Base-by-base conservation (phyloP, 306 rosid genomes). In the Vicia faba region DNA sequence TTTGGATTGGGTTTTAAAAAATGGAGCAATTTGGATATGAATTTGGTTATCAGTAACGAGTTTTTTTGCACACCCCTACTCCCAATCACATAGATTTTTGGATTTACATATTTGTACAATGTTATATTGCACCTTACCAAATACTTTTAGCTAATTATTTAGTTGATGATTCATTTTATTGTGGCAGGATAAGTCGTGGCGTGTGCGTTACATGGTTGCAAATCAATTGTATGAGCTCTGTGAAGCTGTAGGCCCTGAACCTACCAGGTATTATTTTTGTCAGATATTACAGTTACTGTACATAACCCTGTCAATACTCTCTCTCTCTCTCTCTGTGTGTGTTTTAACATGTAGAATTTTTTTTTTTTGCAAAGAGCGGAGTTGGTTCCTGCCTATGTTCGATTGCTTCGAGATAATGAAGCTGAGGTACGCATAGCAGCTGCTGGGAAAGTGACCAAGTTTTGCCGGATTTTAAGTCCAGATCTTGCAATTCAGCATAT, bases 381-480 rank as follows among this genome's bases (percentile, higher is more conserved):
- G 62, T 80, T 93, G 88, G 97, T 93, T 61, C 98, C 97, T 23
- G 96, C 98, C 13, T 93, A 93, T 72, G 98, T 92, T 69, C 93
- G 98, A 59, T 69, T 93, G 75, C 97, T 93, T 66, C 96, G 97
- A 54, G 98, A 93, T 81, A 93, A 89, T 46, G 98, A 93, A 73
- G 97, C 98, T 56, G 98, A 93, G 88, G 98, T 93, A 61, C 98
- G 98, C 38, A 93, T 93, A 78, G 97, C 98, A 74, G 95, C 98
- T 77, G 98, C 98, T 68, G 98, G 98, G 43, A 88, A 88, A 86
- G 97, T 93, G 23, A 93, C 98, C 10, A 93, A 90, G 63, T 93
- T 93, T 79, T 88, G 97, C 74, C 84, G 95, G 83, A 93, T 93
- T 63, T 82, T 93, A 66, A 89, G 75, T 82, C 90, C 98, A 10